These are phyloP conservation scores for Cyclotella baltica DNA, from an alignment of 108 stramenopile species.

Conservation along the genomic window DNA sequence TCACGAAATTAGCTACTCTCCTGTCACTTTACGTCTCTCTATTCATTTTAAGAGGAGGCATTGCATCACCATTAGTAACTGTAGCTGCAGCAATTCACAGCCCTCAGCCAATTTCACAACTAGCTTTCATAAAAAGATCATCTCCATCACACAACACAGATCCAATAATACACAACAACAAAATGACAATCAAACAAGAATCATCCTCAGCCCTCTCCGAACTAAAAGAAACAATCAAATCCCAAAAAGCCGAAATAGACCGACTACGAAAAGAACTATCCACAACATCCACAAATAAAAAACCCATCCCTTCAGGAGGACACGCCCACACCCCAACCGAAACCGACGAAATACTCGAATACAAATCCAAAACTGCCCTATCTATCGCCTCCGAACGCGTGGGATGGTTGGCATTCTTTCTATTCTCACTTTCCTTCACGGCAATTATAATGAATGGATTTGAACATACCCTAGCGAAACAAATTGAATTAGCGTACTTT, in stretches of 20 bases:
- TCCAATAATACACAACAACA: background rate
- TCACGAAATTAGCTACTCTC: constrained; percentile 2
- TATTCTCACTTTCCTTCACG: constrained; percentile 76
- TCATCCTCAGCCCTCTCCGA: constrained; percentile 70
- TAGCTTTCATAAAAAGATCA: constrained; percentile 24
- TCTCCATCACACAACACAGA: background rate
- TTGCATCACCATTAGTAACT: background rate
- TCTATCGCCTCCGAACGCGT: constrained; percentile 71
- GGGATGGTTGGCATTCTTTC: constrained; percentile 85
- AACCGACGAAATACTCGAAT: constrained; percentile 55
- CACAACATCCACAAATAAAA: constrained; percentile 20
- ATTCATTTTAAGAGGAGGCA: background rate
- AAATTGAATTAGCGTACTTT: constrained; percentile 91
- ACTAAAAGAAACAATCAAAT: constrained; percentile 79
- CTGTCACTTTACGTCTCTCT: background rate
- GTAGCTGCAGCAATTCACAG: constrained; percentile 20
- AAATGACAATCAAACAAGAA: background rate
- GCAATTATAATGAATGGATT: constrained; percentile 91
- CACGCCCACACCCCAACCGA: constrained; percentile 48
- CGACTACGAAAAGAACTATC: constrained; percentile 55
- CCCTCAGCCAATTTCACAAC: background rate
- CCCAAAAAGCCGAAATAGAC: constrained; percentile 77
- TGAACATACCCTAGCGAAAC: constrained; percentile 86
- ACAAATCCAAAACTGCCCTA: constrained; percentile 73
- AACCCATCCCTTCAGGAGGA: constrained; percentile 25